Evolutionary conservation across 2,329 filamentous ascomycete genomes (phyloP).

Genomic region (Myriosclerotinia duriaeana): DNA sequence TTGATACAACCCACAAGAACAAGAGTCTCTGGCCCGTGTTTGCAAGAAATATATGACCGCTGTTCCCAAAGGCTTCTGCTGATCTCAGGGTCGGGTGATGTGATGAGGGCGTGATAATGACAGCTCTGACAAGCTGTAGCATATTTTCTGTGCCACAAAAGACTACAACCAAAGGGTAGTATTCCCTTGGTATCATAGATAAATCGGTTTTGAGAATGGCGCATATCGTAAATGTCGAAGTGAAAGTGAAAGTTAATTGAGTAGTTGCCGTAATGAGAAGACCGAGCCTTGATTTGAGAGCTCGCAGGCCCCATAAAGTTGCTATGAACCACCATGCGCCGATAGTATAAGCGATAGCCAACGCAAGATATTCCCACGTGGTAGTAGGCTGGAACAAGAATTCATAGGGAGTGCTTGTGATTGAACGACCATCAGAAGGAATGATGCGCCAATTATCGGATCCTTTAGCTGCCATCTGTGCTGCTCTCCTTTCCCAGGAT

Average conservation of each 20-base stretch:
- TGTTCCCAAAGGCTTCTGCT: slow-evolving; percentile 71
- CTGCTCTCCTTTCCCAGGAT: slow-evolving; percentile 63
- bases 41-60: slow-evolving; percentile 66
- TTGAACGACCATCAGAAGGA: slow-evolving; percentile 55
- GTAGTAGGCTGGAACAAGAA: slow-evolving; percentile 78
- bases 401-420: slow-evolving; percentile 66
- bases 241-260: slow-evolving; percentile 70
- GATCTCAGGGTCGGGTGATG: slow-evolving; percentile 68
- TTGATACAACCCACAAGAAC: slow-evolving; percentile 65
- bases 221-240: slow-evolving; percentile 78
- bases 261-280: slow-evolving; percentile 68
- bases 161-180: slow-evolving; percentile 75
- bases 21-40: slow-evolving; percentile 68
- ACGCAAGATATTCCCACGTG: slow-evolving; percentile 59
- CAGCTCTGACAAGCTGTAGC: slow-evolving; percentile 74
- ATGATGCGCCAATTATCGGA: slow-evolving; percentile 63
- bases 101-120: slow-evolving; percentile 69
- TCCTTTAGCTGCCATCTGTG: slow-evolving; percentile 51
- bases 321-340: slow-evolving; percentile 64
- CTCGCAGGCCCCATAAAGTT: slow-evolving; percentile 67
- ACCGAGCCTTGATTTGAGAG: slow-evolving; percentile 73
- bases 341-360: slow-evolving; percentile 64
- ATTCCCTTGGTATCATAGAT: slow-evolving; percentile 69
- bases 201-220: slow-evolving; percentile 73
- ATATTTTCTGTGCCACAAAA: slow-evolving; percentile 76